A percentile compares a stretch with the other conserved stretches of the same genome.
phyloP scores from a whole-genome alignment of 2,329 filamentous ascomycete genomes.

The Tolypocladium ophioglossoides region DNA sequence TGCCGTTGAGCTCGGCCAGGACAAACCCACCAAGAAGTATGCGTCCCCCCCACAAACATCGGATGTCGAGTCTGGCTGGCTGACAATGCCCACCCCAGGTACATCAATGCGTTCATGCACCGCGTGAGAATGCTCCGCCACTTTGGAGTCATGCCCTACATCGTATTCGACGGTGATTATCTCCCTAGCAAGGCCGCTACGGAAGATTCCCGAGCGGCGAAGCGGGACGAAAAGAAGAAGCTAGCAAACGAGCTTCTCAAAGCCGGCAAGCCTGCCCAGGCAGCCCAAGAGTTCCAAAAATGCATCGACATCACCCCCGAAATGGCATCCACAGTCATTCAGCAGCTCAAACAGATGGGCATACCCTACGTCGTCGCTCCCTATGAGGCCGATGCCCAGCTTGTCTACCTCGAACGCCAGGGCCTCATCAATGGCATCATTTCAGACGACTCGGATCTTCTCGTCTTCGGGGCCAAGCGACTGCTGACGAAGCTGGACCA shows the following conservation, averaged over 20 bases:
- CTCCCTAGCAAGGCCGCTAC: constrained; percentile 88
- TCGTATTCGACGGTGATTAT: constrained; percentile 94
- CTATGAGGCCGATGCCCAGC: constrained; percentile 94
- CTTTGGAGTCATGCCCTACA: constrained; percentile 86
- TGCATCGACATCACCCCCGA: constrained; percentile 90
- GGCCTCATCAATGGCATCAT: constrained; percentile 80
- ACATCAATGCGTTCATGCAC: constrained; percentile 81
- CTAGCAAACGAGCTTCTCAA: constrained; percentile 69
- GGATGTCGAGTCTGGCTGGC: neutral
- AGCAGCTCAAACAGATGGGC: constrained; percentile 71
- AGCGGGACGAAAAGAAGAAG: constrained; percentile 66
- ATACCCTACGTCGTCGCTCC: constrained; percentile 89
- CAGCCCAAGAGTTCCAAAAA: constrained; percentile 83
- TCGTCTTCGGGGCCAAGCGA: constrained; percentile 88
- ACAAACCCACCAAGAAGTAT: constrained; percentile 79
- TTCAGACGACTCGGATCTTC: constrained; percentile 90
- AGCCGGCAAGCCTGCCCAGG: constrained; percentile 70
- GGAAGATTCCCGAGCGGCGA: constrained; percentile 65
- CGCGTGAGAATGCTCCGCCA: constrained; percentile 90
- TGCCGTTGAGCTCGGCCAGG: constrained; percentile 81
- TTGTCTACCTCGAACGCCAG: constrained; percentile 83
- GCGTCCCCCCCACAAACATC: constrained; percentile 10
- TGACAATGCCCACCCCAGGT: constrained; percentile 38
- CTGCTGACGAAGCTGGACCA: constrained; percentile 90
- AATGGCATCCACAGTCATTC: constrained; percentile 87